Evolutionary conservation across 192 early-diverging fungal species (phyloP).

Genomic region (Kickxella alabastrina): DNA sequence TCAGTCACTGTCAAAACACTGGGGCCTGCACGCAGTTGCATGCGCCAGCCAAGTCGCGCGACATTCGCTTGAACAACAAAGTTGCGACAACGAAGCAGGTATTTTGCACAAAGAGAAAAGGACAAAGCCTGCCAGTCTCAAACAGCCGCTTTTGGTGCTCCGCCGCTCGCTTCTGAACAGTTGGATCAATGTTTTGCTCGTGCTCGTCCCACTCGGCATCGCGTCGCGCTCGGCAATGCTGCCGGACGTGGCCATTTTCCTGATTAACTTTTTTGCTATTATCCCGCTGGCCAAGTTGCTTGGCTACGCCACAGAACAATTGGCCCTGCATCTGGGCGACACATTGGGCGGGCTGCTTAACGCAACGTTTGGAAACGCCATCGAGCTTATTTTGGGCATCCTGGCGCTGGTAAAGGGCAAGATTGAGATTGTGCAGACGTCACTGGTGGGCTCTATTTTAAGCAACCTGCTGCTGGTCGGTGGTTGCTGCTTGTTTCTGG

Average conservation of each 20-base stretch:
- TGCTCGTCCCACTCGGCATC: constrained; percentile 80
- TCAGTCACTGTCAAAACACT: too few species aligned
- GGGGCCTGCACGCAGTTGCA: constrained; percentile 38
- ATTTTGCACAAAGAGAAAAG: constrained; percentile 11
- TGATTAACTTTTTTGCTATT: constrained; percentile 88
- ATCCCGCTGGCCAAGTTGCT: constrained; percentile 84
- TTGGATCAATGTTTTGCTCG: constrained; percentile 65
- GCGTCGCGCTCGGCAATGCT: constrained; percentile 59
- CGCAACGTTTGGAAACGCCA: constrained; percentile 77
- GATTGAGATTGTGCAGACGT: constrained; percentile 82
- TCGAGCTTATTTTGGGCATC: constrained; percentile 79
- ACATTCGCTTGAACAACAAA: constrained; percentile 19
- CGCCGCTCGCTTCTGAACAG: constrained; percentile 54
- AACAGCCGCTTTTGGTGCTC: constrained; percentile 47
- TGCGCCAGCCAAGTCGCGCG: constrained; percentile 39
- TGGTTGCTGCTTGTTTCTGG: constrained; percentile 82
- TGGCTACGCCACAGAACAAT: constrained; percentile 73
- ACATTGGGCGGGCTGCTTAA: constrained; percentile 84
- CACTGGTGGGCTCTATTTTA: constrained; percentile 84
- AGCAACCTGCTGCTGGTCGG: constrained; percentile 84
- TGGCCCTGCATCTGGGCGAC: constrained; percentile 57
- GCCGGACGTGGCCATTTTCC: constrained; percentile 64
- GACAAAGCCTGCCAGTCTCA: constrained; percentile 29
- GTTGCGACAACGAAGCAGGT: constrained; percentile 2
- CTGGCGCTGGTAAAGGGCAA: constrained; percentile 76